Conservation (phyloP, 441 rosid genomes). For the Adansonia madagascariensis region DNA sequence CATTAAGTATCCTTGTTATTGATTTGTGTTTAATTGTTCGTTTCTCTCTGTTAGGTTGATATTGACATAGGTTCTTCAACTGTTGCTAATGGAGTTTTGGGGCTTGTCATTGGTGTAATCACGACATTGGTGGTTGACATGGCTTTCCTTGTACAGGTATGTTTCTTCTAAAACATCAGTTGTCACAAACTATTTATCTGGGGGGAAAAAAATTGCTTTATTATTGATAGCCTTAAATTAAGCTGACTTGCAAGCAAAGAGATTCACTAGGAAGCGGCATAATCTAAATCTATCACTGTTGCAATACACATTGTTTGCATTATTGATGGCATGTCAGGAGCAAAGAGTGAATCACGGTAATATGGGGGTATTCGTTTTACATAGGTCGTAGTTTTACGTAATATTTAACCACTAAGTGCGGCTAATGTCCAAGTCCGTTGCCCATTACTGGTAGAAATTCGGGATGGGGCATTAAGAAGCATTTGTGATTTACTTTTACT, state of each 20-base stretch:
- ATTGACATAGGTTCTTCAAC: conserved; percentile 98
- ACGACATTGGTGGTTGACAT: conserved; percentile 94
- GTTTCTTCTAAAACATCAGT: background rate
- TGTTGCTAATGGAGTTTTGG: conserved; percentile 98
- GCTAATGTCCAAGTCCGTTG: background rate
- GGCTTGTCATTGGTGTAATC: conserved; percentile 90
- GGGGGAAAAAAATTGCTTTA: background rate
- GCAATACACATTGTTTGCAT: conserved; percentile 14
- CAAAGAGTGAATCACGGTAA: background rate
- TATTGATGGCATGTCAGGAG: background rate
- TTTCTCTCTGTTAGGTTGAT: conserved; percentile 63
- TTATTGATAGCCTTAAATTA: background rate
- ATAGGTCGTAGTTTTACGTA: background rate
- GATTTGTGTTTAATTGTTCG: conserved; percentile 25
- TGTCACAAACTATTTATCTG: background rate
- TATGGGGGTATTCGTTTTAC: background rate
- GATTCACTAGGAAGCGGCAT: background rate
- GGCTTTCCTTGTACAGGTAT: conserved; percentile 99
- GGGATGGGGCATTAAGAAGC: background rate
- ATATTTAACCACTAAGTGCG: background rate
- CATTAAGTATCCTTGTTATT: background rate
- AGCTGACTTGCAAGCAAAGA: conserved; percentile 6
- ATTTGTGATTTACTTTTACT: background rate
- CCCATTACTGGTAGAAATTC: conserved; percentile 9
- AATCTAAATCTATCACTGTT: background rate